phyloP scores from a whole-genome alignment of 495 filamentous ascomycete species.

The Cryomyces minteri region DNA sequence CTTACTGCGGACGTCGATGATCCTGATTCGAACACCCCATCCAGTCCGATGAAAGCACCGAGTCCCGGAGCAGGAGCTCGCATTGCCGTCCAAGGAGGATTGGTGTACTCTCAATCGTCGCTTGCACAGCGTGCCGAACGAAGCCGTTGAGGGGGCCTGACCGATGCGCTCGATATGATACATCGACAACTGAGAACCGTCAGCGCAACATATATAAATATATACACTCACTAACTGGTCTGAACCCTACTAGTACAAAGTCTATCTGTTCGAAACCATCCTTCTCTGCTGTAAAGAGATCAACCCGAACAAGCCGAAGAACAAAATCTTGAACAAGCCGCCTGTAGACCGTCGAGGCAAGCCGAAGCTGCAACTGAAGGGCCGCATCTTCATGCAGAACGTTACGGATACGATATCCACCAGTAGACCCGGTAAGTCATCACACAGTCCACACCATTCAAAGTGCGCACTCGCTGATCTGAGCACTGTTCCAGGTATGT shows the following conservation, averaged over 20 bases:
- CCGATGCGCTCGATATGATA: too few relatives aligned
- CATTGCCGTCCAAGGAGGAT: too few relatives aligned
- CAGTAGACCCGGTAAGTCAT: conserved; percentile 53
- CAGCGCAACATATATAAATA: background rate
- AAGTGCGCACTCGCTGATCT: background rate
- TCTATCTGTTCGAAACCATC: conserved; percentile 92
- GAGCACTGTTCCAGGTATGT: conserved; percentile 40
- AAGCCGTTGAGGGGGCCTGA: too few relatives aligned
- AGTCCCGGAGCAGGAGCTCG: too few relatives aligned
- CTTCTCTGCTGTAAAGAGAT: conserved; percentile 95
- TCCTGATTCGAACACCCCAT: too few relatives aligned
- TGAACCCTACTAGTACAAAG: conserved; percentile 45
- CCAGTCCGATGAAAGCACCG: too few relatives aligned
- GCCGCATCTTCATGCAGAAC: conserved; percentile 97
- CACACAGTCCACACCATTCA: too few relatives aligned
- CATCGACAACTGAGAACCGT: too few relatives aligned
- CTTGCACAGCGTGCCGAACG: too few relatives aligned
- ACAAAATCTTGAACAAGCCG: conserved; percentile 51
- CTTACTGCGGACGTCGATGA: too few relatives aligned
- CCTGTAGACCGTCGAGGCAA: conserved; percentile 54
- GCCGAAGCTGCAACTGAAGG: conserved; percentile 79
- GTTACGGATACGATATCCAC: conserved; percentile 82
- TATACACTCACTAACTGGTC: background rate
- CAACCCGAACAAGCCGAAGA: conserved; percentile 67
- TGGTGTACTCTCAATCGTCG: too few relatives aligned